These are phyloP conservation scores for Heliophila coronopifolia DNA, from an alignment of 441 rosid species.

Conservation along the genomic window DNA sequence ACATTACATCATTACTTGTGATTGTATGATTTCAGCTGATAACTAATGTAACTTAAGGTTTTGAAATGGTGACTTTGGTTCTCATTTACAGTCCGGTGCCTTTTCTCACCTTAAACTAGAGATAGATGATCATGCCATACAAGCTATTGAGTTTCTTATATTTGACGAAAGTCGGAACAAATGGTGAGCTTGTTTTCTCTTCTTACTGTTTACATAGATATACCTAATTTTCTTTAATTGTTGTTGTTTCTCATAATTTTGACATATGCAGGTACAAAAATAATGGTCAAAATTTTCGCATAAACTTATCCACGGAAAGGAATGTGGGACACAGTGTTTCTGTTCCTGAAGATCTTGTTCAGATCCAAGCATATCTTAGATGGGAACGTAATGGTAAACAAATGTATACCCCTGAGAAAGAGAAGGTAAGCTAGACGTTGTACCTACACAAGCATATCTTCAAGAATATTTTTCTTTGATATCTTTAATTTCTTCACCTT, in stretches of 20 bases:
- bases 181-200: constrained; percentile 49
- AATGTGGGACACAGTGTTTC: constrained; percentile 38
- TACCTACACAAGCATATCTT: constrained; percentile 9
- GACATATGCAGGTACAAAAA: constrained; percentile 49
- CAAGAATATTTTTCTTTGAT: not conserved
- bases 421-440: constrained; percentile 57
- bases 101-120: constrained; percentile 59
- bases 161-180: constrained; percentile 72
- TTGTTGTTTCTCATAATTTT: constrained; percentile 20
- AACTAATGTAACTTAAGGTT: constrained; percentile 14
- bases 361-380: constrained; percentile 81
- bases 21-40: constrained; percentile 11
- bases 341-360: constrained; percentile 94
- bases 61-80: constrained; percentile 17
- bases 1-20: constrained; percentile 10
- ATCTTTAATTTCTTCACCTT: constrained; percentile 5
- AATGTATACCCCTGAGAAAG: constrained; percentile 73
- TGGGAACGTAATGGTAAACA: constrained; percentile 99
- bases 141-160: constrained; percentile 87
- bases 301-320: constrained; percentile 52
- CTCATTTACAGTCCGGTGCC: constrained; percentile 55
- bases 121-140: constrained; percentile 72
- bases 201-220: constrained; percentile 5
- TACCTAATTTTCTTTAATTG: not conserved
- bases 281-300: constrained; percentile 59